These are phyloP conservation scores for Ashbya aceris DNA, from an alignment of 1,139 yeast species.

Conservation along the genomic window DNA sequence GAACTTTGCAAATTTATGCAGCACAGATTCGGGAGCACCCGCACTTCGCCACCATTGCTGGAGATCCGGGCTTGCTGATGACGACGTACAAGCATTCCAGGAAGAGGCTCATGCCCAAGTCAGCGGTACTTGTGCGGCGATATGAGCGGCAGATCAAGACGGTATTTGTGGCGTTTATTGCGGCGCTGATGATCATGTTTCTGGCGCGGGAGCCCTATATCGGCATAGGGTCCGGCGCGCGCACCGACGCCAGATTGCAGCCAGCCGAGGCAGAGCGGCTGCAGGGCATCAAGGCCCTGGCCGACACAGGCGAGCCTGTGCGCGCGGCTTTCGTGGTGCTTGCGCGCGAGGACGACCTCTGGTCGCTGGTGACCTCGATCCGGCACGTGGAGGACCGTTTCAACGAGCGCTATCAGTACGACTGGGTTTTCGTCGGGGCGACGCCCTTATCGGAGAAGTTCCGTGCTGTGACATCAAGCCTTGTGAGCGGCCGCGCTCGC, in stretches of 20 bases:
- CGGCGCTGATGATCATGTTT: conserved; percentile 22
- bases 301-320: conserved; percentile 32
- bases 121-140: conserved; percentile 24
- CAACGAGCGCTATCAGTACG: conserved; percentile 54
- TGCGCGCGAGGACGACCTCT: conserved; percentile 64
- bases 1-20: too few species aligned
- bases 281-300: conserved; percentile 24
- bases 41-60: too few species aligned
- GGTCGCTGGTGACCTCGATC: conserved; percentile 51
- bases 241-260: background rate
- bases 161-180: conserved; percentile 19
- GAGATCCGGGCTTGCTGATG: background rate
- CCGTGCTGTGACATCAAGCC: conserved; percentile 32
- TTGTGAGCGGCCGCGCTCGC: conserved; percentile 42
- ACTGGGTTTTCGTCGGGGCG: conserved; percentile 69
- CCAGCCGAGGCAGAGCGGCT: conserved; percentile 18
- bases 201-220: conserved; percentile 13
- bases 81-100: conserved; percentile 6
- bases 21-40: too few species aligned
- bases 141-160: conserved; percentile 20
- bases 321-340: conserved; percentile 69
- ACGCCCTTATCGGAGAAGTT: conserved; percentile 42
- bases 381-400: conserved; percentile 66
- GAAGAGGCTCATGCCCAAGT: conserved; percentile 27
- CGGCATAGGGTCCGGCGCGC: background rate